Evolutionary conservation across 2,329 filamentous ascomycete species (phyloP).

Genomic region (Colletotrichum cereale): DNA sequence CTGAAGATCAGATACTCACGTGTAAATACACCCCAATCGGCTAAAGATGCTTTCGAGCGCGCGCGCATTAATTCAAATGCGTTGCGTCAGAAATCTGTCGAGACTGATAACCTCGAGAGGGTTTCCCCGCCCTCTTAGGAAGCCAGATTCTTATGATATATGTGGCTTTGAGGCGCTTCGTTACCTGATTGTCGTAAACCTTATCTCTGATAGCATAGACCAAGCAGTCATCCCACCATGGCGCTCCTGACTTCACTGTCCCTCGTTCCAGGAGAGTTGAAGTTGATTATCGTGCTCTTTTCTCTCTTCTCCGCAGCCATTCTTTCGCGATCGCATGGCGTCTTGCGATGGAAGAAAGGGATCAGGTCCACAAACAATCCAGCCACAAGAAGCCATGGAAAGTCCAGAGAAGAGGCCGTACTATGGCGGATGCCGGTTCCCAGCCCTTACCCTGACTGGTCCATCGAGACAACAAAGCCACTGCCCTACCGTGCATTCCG

Average conservation of each 20-base stretch:
- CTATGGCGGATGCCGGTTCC: conserved; percentile 71
- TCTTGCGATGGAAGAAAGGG: background rate
- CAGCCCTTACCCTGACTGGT: conserved; percentile 75
- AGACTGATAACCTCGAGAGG: conserved; percentile 10
- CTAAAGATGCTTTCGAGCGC: background rate
- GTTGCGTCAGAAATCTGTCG: background rate
- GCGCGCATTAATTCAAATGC: background rate
- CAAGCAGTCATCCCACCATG: conserved; percentile 5
- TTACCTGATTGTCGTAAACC: background rate
- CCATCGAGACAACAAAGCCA: conserved; percentile 75
- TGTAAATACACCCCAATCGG: background rate
- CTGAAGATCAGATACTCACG: conserved; percentile 20
- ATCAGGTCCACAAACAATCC: background rate
- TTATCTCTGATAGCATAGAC: background rate
- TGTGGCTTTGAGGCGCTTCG: background rate
- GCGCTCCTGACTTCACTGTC: background rate
- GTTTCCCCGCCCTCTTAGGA: background rate
- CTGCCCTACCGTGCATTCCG: conserved; percentile 84
- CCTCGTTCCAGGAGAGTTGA: conserved; percentile 19
- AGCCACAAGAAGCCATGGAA: background rate
- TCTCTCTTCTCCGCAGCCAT: conserved; percentile 11
- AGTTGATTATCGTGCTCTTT: conserved; percentile 23
- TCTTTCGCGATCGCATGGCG: conserved; percentile 9
- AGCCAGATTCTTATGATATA: background rate
- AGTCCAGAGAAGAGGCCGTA: background rate